Conservation (phyloP, 192 early-diverging fungal genomes). For the Rhizoclosmatium globosum region DNA sequence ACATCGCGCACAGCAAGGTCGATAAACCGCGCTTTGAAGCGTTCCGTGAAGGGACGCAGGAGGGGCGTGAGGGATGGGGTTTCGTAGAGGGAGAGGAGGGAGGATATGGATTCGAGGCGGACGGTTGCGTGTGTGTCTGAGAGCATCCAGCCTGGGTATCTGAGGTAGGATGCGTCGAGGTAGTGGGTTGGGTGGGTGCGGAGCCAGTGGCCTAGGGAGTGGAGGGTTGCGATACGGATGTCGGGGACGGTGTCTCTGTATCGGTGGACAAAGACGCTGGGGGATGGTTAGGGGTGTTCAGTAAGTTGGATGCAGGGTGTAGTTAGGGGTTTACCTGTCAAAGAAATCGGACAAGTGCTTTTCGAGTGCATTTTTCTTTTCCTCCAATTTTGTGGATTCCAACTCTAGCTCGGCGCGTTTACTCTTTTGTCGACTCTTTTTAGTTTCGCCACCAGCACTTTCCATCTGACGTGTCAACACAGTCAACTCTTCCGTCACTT, state of each 20-base stretch:
- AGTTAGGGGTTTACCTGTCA: constrained; percentile 61
- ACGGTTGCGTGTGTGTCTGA: constrained; percentile 73
- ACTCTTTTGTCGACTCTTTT: neutral
- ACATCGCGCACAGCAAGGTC: constrained; percentile 79
- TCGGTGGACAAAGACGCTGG: constrained; percentile 87
- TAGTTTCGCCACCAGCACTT: neutral
- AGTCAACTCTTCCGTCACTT: constrained; percentile 64
- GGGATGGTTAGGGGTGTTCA: neutral
- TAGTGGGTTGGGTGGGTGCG: constrained; percentile 72
- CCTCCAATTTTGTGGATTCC: constrained; percentile 54
- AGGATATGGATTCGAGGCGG: constrained; percentile 75
- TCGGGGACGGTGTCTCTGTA: constrained; percentile 86
- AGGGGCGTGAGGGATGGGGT: constrained; percentile 55
- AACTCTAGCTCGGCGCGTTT: constrained; percentile 39
- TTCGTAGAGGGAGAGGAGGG: constrained; percentile 64
- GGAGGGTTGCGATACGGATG: constrained; percentile 86
- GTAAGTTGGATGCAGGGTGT: neutral
- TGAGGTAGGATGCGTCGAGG: constrained; percentile 75
- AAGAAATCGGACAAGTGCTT: constrained; percentile 76
- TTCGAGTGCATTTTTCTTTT: constrained; percentile 66
- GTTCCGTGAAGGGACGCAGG: constrained; percentile 68
- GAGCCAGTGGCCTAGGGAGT: constrained; percentile 85
- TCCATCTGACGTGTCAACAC: constrained; percentile 76
- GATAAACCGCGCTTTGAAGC: constrained; percentile 75
- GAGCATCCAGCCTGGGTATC: constrained; percentile 88